Base-by-base conservation (phyloP, 2,329 filamentous ascomycete species). In the Diatrype stigma region DNA sequence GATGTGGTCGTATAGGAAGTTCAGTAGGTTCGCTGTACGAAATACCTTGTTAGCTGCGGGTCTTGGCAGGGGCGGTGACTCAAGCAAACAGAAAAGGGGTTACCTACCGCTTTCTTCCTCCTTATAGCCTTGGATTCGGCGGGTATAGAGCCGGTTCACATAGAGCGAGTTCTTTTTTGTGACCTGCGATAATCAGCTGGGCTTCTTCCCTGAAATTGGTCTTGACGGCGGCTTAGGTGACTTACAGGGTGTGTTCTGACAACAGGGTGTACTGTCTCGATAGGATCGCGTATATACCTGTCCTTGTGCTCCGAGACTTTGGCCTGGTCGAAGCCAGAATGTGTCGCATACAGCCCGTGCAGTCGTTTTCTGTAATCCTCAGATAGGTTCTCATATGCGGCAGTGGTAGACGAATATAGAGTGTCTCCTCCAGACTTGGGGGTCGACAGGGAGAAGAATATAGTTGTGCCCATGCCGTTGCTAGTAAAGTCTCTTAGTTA, bases 201-300 rank as follows among this genome's bases (percentile, higher is more conserved):
- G 26, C 8, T 37, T 16, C 42, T 3, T 21, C 19, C 19, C 17
- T 12, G 35, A 60, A 50, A 52, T 30, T 10, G 10, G 6, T 30
- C 26, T 30, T 6, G 26, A 30, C 26, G 26, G 10, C 10, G 10
- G 10, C 61, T 59, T 11, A 58, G 50, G 5, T 58, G 53, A 1
- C 62, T 60, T 19, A 65, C 63, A 6, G 63, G 63, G 45, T 65
- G 63, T 3, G 63, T 66, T 30, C 63, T 56, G 26, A 65, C 51
- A 1, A 61, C 58, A 8, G 62, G 63, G 42, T 66, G 63, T 34
- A 63, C 58, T 1, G 60, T 61, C 42, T 64, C 63, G 32, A 63
- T 58, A 26, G 62, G 63, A 10, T 57, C 57, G 4, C 63, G 56
- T 19, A 58, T 60, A 5, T 62, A 61, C 14, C 53, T 45, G 30